A percentile compares a stretch with the other conserved stretches of the same genome.
Conservation (phyloP, 2,329 filamentous ascomycete genomes). For the Exophiala dermatitidis region DNA sequence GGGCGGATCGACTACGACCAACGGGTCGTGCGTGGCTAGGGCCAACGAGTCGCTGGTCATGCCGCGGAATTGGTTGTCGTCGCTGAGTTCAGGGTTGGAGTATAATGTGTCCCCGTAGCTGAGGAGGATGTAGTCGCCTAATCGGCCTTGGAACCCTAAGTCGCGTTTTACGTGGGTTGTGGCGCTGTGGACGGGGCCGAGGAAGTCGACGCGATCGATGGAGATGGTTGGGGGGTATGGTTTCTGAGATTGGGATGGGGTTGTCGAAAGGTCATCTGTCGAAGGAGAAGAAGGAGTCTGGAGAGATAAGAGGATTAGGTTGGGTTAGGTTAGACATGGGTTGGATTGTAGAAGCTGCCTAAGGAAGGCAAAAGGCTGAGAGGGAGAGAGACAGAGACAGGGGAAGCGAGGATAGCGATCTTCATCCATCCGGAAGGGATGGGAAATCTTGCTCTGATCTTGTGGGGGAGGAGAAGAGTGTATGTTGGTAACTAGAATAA, state of each 20-base stretch:
- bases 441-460: too few relatives aligned
- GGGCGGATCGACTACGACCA: slow-evolving; percentile 22
- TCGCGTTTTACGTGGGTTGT: slow-evolving; percentile 27
- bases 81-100: slow-evolving; percentile 22
- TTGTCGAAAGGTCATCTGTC: neutral
- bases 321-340: too few relatives aligned
- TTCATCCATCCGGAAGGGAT: too few relatives aligned
- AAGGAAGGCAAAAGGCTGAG: too few relatives aligned
- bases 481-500: too few relatives aligned
- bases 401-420: too few relatives aligned
- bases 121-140: slow-evolving; percentile 23
- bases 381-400: too few relatives aligned
- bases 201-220: slow-evolving; percentile 17
- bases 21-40: slow-evolving; percentile 24
- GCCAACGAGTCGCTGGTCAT: slow-evolving; percentile 28
- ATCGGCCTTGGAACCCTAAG: slow-evolving; percentile 25
- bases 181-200: slow-evolving; percentile 26
- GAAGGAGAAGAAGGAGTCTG: neutral
- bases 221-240: slow-evolving; percentile 13
- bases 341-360: slow-evolving; percentile 10
- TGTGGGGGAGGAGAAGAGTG: too few relatives aligned
- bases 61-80: slow-evolving; percentile 21
- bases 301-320: too few relatives aligned
- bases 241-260: neutral
- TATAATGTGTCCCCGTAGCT: slow-evolving; percentile 28